A percentile compares a stretch with the other conserved stretches of the same genome.
phyloP scores from a whole-genome alignment of 2,329 filamentous ascomycete genomes.

The Xenoacremonium recifei region DNA sequence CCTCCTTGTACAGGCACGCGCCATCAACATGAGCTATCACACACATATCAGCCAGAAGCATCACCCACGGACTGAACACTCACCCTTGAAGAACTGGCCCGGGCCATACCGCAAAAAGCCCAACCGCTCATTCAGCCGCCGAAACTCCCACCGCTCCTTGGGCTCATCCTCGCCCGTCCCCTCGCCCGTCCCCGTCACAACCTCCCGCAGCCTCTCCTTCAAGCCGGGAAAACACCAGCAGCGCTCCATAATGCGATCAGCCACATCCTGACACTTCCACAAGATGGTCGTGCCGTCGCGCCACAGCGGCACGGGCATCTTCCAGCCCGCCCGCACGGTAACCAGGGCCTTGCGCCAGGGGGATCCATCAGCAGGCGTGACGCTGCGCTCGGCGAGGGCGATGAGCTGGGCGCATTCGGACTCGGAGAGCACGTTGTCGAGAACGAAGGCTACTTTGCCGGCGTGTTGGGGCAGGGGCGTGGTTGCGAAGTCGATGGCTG shows the following conservation, averaged over 20 bases:
- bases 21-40: slow-evolving; percentile 71
- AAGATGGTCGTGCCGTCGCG: slow-evolving; percentile 76
- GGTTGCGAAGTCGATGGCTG: slow-evolving; percentile 50
- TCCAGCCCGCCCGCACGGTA: slow-evolving; percentile 60
- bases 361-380: slow-evolving; percentile 24
- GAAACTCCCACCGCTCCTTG: slow-evolving; percentile 38
- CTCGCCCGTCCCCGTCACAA: slow-evolving; percentile 27
- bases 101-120: slow-evolving; percentile 70
- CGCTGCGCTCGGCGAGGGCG: slow-evolving; percentile 50
- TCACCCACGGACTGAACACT: too few relatives aligned
- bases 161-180: slow-evolving; percentile 17
- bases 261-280: slow-evolving; percentile 64
- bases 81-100: slow-evolving; percentile 69
- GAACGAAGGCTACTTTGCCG: slow-evolving; percentile 52
- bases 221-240: slow-evolving; percentile 45
- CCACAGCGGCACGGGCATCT: slow-evolving; percentile 52
- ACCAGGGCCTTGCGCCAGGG: slow-evolving; percentile 69
- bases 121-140: slow-evolving; percentile 68
- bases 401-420: slow-evolving; percentile 60
- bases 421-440: slow-evolving; percentile 56
- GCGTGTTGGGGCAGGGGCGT: slow-evolving; percentile 51
- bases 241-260: slow-evolving; percentile 61
- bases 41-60: too few relatives aligned
- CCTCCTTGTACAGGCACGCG: slow-evolving; percentile 53
- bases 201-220: slow-evolving; percentile 34